phyloP scores from a whole-genome alignment of 352 stramenopile genomes.

The Phytophthora chlamydospora region DNA sequence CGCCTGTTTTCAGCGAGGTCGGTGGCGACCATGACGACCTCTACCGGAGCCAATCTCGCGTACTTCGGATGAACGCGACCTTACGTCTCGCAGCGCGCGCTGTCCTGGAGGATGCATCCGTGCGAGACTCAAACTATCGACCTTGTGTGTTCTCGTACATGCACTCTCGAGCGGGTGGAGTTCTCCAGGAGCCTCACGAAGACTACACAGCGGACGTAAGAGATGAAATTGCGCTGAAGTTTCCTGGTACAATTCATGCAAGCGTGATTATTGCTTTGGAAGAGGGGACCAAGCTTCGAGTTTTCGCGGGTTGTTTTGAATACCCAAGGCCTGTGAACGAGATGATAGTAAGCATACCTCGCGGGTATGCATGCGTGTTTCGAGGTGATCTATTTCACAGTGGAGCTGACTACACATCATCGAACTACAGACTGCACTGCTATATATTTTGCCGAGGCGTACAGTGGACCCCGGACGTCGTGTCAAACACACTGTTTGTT shows the following conservation, averaged over 20 bases:
- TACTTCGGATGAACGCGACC: background rate
- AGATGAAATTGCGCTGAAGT: background rate
- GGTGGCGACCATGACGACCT: background rate
- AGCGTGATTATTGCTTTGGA: conserved; percentile 2
- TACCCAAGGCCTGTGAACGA: background rate
- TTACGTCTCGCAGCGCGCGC: background rate
- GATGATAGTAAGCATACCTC: background rate
- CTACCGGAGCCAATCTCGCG: background rate
- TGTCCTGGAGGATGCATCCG: background rate
- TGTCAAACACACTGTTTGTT: background rate
- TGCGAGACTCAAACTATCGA: background rate
- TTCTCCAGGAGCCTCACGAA: background rate
- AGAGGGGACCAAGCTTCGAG: background rate
- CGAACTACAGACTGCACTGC: background rate
- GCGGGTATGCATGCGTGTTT: background rate
- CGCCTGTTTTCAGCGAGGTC: too few species aligned
- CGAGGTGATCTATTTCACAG: conserved; percentile 1
- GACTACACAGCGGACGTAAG: background rate
- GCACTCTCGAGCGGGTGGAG: background rate
- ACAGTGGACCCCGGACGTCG: background rate
- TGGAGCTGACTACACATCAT: background rate
- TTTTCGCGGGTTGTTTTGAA: conserved; percentile 2
- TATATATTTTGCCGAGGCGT: background rate
- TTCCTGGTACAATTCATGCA: background rate
- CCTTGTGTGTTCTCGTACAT: background rate